Evolutionary conservation across 2,329 filamentous ascomycete genomes (phyloP).

Genomic region (Fusarium sp.): DNA sequence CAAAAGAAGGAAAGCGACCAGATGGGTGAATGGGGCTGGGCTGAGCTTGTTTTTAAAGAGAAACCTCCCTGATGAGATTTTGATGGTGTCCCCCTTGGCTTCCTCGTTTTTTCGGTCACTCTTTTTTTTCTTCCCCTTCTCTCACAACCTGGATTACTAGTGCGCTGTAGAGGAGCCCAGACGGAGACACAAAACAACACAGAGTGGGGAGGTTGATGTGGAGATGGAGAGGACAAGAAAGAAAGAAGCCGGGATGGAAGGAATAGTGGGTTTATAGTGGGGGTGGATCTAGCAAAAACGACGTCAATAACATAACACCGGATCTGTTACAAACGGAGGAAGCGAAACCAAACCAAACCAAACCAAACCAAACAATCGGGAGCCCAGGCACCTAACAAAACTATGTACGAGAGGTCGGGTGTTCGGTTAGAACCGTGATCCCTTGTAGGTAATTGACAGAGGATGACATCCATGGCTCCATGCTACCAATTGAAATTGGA

Average conservation of each 20-base stretch:
- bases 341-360: constrained; percentile 33
- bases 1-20: constrained; percentile 37
- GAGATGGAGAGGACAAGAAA: constrained; percentile 36
- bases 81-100: not conserved
- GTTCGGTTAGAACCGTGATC: not conserved
- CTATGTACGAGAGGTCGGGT: not conserved
- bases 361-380: constrained; percentile 37
- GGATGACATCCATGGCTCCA: not conserved
- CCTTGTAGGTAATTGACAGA: constrained; percentile 6
- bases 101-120: constrained; percentile 10
- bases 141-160: constrained; percentile 26
- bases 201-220: constrained; percentile 40
- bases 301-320: constrained; percentile 36
- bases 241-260: constrained; percentile 27
- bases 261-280: constrained; percentile 14
- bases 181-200: constrained; percentile 26
- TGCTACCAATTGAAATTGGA: not conserved
- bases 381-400: constrained; percentile 8
- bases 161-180: constrained; percentile 29
- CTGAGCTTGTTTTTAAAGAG: constrained; percentile 40
- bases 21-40: constrained; percentile 29
- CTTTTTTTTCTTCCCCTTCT: not conserved
- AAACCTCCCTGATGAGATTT: constrained; percentile 27
- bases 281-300: constrained; percentile 25
- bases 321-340: constrained; percentile 28